Evolutionary conservation across 129 eudicot species (phyloP).

Genomic region (Arctium lappa): DNA sequence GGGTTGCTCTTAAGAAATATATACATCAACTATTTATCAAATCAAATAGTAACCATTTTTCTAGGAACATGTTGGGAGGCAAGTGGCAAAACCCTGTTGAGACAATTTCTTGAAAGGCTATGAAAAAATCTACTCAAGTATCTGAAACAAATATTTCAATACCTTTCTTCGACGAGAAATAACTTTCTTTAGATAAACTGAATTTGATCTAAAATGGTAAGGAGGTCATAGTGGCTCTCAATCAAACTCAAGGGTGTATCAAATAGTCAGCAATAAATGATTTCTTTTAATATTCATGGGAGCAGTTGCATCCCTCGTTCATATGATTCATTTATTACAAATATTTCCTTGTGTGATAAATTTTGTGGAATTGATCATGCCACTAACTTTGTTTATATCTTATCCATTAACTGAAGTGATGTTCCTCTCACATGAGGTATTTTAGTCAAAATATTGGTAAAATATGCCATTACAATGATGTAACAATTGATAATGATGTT

Average conservation of each 20-base stretch:
- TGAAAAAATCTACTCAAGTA: background rate
- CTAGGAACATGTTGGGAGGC: background rate
- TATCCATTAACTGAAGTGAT: background rate
- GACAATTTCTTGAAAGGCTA: background rate
- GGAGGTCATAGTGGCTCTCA: background rate
- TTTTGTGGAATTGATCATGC: background rate
- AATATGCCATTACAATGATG: background rate
- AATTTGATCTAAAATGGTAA: background rate
- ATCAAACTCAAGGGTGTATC: conserved; percentile 15
- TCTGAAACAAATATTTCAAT: background rate
- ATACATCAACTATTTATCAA: conserved; percentile 16
- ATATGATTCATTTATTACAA: background rate
- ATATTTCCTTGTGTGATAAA: too few relatives aligned
- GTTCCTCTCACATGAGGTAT: background rate
- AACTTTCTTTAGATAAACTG: background rate
- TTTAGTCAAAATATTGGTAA: background rate
- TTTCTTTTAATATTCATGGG: background rate
- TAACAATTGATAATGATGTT: too few relatives aligned
- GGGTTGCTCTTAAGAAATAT: conserved; percentile 14
- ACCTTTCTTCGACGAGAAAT: background rate
- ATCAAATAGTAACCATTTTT: background rate
- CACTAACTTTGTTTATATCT: background rate
- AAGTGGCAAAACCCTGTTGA: background rate
- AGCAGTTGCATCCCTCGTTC: background rate
- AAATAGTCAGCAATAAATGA: background rate